phyloP scores from a whole-genome alignment of 768 basidiomycete species.

The Lyophyllum semitale region DNA sequence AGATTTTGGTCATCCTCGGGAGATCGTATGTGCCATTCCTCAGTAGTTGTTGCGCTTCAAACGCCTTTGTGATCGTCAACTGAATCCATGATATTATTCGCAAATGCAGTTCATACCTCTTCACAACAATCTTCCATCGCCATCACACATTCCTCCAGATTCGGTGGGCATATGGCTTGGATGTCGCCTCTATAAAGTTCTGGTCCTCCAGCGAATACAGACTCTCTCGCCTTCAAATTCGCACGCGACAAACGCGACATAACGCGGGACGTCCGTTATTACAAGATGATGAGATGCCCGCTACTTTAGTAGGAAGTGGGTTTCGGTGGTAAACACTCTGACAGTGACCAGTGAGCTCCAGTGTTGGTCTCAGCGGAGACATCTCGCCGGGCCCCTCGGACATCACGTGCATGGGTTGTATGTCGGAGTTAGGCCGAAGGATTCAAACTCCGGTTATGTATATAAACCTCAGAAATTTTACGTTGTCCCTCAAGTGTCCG shows the following conservation, averaged over 20 bases:
- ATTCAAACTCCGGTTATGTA: conserved; percentile 31
- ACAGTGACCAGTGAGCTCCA: too few relatives aligned
- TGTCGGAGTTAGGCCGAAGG: conserved; percentile 1
- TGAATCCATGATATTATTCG: neutral
- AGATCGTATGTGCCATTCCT: conserved; percentile 73
- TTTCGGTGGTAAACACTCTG: too few relatives aligned
- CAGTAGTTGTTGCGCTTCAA: conserved; percentile 69
- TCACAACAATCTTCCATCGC: conserved; percentile 84
- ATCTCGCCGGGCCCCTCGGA: too few relatives aligned
- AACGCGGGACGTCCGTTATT: neutral
- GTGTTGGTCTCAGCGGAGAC: too few relatives aligned
- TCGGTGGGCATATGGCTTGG: conserved; percentile 68
- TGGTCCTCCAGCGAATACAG: conserved; percentile 68
- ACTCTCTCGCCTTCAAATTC: conserved; percentile 62
- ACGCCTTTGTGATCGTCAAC: conserved; percentile 40
- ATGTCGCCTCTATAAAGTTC: conserved; percentile 66
- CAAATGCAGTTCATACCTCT: conserved; percentile 46
- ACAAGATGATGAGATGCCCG: neutral
- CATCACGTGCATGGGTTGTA: conserved; percentile 21
- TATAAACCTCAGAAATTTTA: conserved; percentile 27
- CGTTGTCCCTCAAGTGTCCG: conserved; percentile 57
- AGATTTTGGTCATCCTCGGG: conserved; percentile 65
- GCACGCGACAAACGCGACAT: conserved; percentile 58
- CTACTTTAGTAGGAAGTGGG: neutral
- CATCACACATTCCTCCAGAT: conserved; percentile 72